phyloP scores from a whole-genome alignment of 768 basidiomycete genomes.

The Mycena chlorophos region DNA sequence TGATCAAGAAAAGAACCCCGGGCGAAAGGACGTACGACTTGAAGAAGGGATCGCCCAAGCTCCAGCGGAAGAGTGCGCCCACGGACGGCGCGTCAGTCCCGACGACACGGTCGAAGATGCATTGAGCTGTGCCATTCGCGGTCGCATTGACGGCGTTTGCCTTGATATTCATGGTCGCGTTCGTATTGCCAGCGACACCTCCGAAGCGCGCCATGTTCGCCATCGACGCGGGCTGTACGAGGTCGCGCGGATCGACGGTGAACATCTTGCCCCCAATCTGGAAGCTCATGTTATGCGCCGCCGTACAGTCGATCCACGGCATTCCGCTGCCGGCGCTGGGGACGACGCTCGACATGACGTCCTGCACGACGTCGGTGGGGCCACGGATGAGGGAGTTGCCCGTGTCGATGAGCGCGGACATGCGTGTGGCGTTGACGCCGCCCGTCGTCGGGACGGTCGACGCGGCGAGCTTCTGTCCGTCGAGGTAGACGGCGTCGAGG shows the following conservation, averaged over 20 bases:
- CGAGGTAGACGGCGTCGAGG: slow-evolving; percentile 64
- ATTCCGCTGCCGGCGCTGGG: slow-evolving; percentile 33
- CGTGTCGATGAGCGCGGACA: slow-evolving; percentile 71
- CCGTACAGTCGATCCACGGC: slow-evolving; percentile 47
- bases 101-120: slow-evolving; percentile 56
- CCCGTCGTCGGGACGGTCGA: slow-evolving; percentile 47
- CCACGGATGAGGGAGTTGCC: slow-evolving; percentile 75
- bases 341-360: slow-evolving; percentile 42
- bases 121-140: slow-evolving; percentile 40
- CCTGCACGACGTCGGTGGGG: slow-evolving; percentile 61
- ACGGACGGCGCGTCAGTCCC: slow-evolving; percentile 58
- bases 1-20: neutral
- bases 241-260: slow-evolving; percentile 71
- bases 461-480: slow-evolving; percentile 53
- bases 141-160: slow-evolving; percentile 38
- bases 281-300: slow-evolving; percentile 58
- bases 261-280: slow-evolving; percentile 51
- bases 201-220: too few relatives aligned
- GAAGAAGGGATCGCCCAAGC: slow-evolving; percentile 69
- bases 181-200: too few relatives aligned
- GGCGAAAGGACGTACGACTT: slow-evolving; percentile 54
- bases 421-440: slow-evolving; percentile 33
- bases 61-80: slow-evolving; percentile 65
- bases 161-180: too few relatives aligned
- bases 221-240: too few relatives aligned